Percentiles rank a stretch among this genome's conserved stretches.
These are phyloP conservation scores for Verticillium isaacii DNA, from an alignment of 2,329 filamentous ascomycete genomes.

Conservation along the genomic window DNA sequence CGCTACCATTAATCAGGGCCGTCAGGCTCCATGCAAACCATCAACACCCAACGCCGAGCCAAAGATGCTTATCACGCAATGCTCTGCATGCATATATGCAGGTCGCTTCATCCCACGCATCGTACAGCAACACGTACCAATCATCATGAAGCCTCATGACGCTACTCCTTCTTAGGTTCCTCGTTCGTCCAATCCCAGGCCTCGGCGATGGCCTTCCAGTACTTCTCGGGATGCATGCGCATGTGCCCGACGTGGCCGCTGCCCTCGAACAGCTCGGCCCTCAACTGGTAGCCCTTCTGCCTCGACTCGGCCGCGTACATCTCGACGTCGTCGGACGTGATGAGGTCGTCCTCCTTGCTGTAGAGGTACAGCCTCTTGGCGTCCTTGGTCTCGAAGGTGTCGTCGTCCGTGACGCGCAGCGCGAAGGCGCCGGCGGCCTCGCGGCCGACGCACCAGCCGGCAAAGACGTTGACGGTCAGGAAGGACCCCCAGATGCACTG, in stretches of 20 bases:
- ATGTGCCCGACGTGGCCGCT: slow-evolving; percentile 60
- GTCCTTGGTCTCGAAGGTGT: slow-evolving; percentile 5
- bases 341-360: slow-evolving; percentile 26
- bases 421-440: slow-evolving; percentile 8
- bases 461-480: slow-evolving; percentile 28
- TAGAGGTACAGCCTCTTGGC: slow-evolving; percentile 9
- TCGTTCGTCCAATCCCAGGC: slow-evolving; percentile 18
- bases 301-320: slow-evolving; percentile 43
- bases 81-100: background rate
- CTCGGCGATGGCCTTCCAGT: slow-evolving; percentile 44
- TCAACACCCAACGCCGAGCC: background rate
- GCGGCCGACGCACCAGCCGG: slow-evolving; percentile 5
- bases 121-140: background rate
- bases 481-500: slow-evolving; percentile 41
- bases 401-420: slow-evolving; percentile 1
- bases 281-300: slow-evolving; percentile 42
- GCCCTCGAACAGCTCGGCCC: slow-evolving; percentile 49
- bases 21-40: background rate
- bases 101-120: background rate
- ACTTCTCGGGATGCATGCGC: slow-evolving; percentile 48
- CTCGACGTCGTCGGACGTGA: slow-evolving; percentile 51
- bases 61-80: background rate
- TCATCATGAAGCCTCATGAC: background rate
- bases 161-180: background rate
- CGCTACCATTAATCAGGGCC: background rate